Evolutionary conservation across 192 early-diverging fungal genomes (phyloP).

Genomic region (Piromyces finnis): DNA sequence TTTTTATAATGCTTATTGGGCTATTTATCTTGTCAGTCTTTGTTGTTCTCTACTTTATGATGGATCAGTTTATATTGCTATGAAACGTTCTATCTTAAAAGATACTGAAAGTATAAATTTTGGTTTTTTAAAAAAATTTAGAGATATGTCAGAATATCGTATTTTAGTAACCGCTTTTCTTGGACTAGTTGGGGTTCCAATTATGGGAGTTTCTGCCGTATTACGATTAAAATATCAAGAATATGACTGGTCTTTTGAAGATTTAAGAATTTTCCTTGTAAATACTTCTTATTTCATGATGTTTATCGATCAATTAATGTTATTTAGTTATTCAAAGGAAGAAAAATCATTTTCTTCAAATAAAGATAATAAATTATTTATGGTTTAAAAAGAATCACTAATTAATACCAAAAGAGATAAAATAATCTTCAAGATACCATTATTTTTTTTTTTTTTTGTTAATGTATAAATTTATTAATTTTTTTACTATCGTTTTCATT

Average conservation of each 20-base stretch:
- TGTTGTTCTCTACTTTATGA: not conserved
- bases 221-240: not conserved
- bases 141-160: not conserved
- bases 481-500: too few relatives aligned
- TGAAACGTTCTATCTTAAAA: not conserved
- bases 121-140: not conserved
- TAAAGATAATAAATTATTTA: not conserved
- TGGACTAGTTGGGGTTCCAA: not conserved
- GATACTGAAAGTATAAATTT: not conserved
- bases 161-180: not conserved
- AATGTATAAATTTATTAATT: too few relatives aligned
- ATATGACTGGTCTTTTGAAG: not conserved
- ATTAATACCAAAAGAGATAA: too few relatives aligned
- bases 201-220: not conserved
- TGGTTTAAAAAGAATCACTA: not conserved
- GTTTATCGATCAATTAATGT: not conserved
- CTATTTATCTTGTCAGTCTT: not conserved
- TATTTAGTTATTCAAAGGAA: not conserved
- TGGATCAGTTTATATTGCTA: not conserved
- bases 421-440: too few relatives aligned
- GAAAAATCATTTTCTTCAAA: not conserved
- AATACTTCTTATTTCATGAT: not conserved
- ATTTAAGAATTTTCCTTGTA: not conserved
- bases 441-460: too few relatives aligned
- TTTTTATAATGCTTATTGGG: not conserved